Percentiles rank a stretch among this genome's conserved stretches.
phyloP scores from a whole-genome alignment of 2,329 filamentous ascomycete genomes.

The Colletotrichum spaethianum region DNA sequence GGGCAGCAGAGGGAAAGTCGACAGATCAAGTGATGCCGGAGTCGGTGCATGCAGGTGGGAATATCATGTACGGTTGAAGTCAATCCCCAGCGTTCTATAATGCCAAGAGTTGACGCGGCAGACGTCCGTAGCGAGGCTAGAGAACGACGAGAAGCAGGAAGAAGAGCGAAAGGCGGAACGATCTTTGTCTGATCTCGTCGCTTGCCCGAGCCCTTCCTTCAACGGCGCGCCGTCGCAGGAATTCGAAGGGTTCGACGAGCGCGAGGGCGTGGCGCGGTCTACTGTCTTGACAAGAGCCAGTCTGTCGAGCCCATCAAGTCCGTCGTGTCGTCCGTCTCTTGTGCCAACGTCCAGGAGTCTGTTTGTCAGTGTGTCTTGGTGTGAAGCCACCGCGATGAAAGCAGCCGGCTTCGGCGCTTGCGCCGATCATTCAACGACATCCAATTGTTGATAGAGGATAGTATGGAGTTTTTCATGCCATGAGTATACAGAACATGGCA shows the following conservation, averaged over 20 bases:
- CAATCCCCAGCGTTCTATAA: neutral
- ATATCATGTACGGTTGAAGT: neutral
- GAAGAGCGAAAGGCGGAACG: neutral
- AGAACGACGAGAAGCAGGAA: neutral
- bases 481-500: too few relatives aligned
- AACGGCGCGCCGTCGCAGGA: neutral
- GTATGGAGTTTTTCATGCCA: too few relatives aligned
- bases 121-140: neutral
- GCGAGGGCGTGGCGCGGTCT: neutral
- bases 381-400: constrained; percentile 12
- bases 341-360: neutral
- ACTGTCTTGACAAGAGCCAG: neutral
- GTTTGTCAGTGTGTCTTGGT: neutral
- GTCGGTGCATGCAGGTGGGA: neutral
- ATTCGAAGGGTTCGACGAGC: neutral
- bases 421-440: neutral
- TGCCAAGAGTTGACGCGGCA: neutral
- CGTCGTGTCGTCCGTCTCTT: constrained; percentile 4
- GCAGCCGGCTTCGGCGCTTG: constrained; percentile 5
- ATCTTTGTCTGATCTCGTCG: neutral
- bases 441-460: neutral
- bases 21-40: neutral
- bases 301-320: neutral
- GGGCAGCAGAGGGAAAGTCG: neutral
- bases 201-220: neutral